phyloP scores from a whole-genome alignment of 768 basidiomycete genomes.

The Melanogaster broomeanus region DNA sequence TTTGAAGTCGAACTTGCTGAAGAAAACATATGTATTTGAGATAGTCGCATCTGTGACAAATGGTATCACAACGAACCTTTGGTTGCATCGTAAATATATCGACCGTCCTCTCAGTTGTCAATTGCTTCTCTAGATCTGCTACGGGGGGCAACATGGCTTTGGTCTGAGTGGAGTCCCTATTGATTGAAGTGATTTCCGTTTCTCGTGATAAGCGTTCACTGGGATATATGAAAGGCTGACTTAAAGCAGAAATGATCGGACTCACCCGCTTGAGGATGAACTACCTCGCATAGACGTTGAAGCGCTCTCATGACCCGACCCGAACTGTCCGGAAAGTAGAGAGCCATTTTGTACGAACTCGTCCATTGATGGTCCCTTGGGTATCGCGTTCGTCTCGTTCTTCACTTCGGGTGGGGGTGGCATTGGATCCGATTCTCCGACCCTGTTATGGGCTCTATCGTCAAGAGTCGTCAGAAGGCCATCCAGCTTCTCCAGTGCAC shows the following conservation, averaged over 20 bases:
- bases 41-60: neutral
- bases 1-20: conserved; percentile 89
- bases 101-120: conserved; percentile 75
- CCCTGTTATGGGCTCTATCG: conserved; percentile 46
- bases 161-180: conserved; percentile 52
- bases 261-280: conserved; percentile 59
- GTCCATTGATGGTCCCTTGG: neutral
- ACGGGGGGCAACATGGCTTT: conserved; percentile 57
- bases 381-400: neutral
- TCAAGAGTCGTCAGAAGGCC: conserved; percentile 69
- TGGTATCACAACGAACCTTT: conserved; percentile 53
- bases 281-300: conserved; percentile 54
- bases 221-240: conserved; percentile 8
- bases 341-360: conserved; percentile 1
- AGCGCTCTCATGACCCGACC: conserved; percentile 40
- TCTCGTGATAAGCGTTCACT: conserved; percentile 66
- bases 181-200: conserved; percentile 54
- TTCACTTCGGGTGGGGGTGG: neutral
- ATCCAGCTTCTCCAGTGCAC: conserved; percentile 82
- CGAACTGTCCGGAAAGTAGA: conserved; percentile 24
- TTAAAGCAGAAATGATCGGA: conserved; percentile 2
- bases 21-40: conserved; percentile 7
- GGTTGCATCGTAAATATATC: conserved; percentile 97
- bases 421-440: conserved; percentile 7
- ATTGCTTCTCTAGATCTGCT: conserved; percentile 75